Evolutionary conservation across 2,329 filamentous ascomycete genomes (phyloP), one percentile per base, ranked within the genome.

Genomic region (Hymenotorrendiella dingleyae): DNA sequence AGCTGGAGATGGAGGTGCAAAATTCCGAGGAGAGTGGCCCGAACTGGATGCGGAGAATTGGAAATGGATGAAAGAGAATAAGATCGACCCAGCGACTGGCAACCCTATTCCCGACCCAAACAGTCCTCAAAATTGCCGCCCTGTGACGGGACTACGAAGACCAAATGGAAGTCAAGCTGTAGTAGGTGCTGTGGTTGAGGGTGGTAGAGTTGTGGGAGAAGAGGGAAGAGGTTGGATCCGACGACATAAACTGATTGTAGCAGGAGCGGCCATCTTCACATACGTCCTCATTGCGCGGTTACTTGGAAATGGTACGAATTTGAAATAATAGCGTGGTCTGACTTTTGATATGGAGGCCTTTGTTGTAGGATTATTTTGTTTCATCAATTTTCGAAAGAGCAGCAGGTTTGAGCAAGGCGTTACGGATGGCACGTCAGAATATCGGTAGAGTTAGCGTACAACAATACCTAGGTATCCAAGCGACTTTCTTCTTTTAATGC

Each of bases 21-120:
- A 94, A 67, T 98, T 98, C 64, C 77, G 81, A 43, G 71, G 77
- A 9, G 88, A 97, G 67, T 98, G 90, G 88, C 80, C 87, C 12
- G 91, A 96, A 35, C 60, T 94, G 17, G 89, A 98, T 61, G 71
- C 76, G 50, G 86, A 93, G 69, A 98, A 98, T 62, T 86, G 84
- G 81, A 80, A 80, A 57, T 96, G 87, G 88, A 94, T 98, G 73
- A 80, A 80, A 60, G 80, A 88, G 59, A 80, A 86, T 60, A 79
- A 80, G 52, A 80, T 98, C 54, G 88, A 98, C 63, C 68, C 76
- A 5, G 69, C 70, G 8, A 95, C 87, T 0, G 93, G 93, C 1
- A 75, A 76, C 48, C 73, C 76, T 26, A 69, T 78, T n/a, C 64
- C 69, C 3, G 66, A 65, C 42, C 58, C 56, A 28, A 52, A 45